Evolutionary conservation across 176 grass and related monocot genomes (phyloP).

Genomic region (Carex kokanica): DNA sequence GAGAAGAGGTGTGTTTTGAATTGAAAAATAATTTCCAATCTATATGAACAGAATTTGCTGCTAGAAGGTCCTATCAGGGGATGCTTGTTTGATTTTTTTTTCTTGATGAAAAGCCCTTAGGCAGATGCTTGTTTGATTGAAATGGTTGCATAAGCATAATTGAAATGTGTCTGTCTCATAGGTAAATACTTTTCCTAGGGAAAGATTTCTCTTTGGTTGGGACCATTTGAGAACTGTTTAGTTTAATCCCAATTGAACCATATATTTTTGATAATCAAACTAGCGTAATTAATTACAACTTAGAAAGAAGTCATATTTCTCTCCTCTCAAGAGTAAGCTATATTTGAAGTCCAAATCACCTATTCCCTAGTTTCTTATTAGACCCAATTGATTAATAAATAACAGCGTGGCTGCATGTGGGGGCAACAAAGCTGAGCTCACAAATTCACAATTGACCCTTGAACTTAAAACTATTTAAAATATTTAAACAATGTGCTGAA

Average conservation of each 20-base stretch:
- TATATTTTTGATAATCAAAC: neutral
- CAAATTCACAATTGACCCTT: slow-evolving; percentile 14
- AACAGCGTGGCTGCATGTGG: neutral
- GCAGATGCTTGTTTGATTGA: neutral
- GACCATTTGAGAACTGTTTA: neutral
- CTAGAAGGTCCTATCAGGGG: slow-evolving; percentile 2
- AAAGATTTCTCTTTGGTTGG: neutral
- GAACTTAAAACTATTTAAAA: neutral
- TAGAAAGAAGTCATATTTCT: neutral
- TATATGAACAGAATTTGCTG: slow-evolving; percentile 3
- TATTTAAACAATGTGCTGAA: neutral
- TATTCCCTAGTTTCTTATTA: neutral
- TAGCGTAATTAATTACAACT: neutral
- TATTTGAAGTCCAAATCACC: neutral
- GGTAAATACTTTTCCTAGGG: neutral
- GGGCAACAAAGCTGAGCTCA: neutral
- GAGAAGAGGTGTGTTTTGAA: neutral
- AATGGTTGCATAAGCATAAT: neutral
- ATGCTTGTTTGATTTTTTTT: neutral
- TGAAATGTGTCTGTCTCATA: neutral
- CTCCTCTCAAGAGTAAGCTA: neutral
- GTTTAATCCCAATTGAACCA: neutral
- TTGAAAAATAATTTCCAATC: neutral
- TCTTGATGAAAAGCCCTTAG: too few species aligned
- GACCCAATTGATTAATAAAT: too few species aligned